Conservation (phyloP, 495 filamentous ascomycete species). For the Aspergillus panamensis region DNA sequence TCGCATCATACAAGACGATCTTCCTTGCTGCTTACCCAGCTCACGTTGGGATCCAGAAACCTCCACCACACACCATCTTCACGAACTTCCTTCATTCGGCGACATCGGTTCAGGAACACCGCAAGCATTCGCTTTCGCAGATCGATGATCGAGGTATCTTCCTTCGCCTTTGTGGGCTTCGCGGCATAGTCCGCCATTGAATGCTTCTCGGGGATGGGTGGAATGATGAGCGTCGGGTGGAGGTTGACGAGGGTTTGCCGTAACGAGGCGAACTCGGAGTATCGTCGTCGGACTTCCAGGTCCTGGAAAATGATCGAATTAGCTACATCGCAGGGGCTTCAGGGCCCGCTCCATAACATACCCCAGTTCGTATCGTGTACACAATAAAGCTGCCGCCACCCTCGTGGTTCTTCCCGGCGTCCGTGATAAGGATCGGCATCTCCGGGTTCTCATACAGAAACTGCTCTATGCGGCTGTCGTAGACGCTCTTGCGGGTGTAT, state of each 20-base stretch:
- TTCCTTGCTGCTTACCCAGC: slow-evolving; percentile 66
- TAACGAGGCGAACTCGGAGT: slow-evolving; percentile 95
- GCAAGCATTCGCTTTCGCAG: slow-evolving; percentile 92
- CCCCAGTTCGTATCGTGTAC: slow-evolving; percentile 93
- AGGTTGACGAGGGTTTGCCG: slow-evolving; percentile 82
- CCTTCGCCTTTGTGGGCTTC: slow-evolving; percentile 95
- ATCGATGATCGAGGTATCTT: slow-evolving; percentile 94
- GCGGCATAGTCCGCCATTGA: slow-evolving; percentile 98
- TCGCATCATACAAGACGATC: background rate
- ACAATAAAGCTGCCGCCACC: slow-evolving; percentile 88
- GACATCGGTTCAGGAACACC: slow-evolving; percentile 90
- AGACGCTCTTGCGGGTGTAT: slow-evolving; percentile 68
- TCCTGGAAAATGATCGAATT: slow-evolving; percentile 52
- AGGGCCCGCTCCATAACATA: slow-evolving; percentile 43
- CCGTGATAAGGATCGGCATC: slow-evolving; percentile 80
- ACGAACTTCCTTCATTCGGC: slow-evolving; percentile 85
- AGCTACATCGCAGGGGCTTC: slow-evolving; percentile 9
- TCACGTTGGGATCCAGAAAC: slow-evolving; percentile 95
- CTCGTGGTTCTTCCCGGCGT: slow-evolving; percentile 93
- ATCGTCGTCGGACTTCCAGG: slow-evolving; percentile 87
- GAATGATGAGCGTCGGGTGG: slow-evolving; percentile 91
- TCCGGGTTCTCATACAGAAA: slow-evolving; percentile 93
- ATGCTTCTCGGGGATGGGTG: slow-evolving; percentile 97
- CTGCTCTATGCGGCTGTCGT: slow-evolving; percentile 93
- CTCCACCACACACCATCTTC: slow-evolving; percentile 97